Percentiles rank a stretch among this genome's conserved stretches.
Evolutionary conservation across 2,329 filamentous ascomycete species (phyloP).

Genomic region (Aspergillus pseudoviridinutans): DNA sequence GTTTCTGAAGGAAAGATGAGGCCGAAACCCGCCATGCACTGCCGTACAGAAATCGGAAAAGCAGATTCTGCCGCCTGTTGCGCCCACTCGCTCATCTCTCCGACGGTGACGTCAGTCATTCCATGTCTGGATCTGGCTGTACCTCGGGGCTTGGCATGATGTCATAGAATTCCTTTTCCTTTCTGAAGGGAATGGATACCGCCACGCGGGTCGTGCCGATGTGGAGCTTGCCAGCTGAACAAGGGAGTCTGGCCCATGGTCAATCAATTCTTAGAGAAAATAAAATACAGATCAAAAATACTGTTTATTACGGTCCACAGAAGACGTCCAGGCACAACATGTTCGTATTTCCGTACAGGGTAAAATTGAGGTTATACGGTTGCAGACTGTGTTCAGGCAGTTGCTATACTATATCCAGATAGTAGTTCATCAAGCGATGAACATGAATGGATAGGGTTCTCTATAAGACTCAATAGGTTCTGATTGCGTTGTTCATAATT

Average conservation of each 20-base stretch:
- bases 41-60: neutral
- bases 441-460: neutral
- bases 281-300: neutral
- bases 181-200: constrained; percentile 2
- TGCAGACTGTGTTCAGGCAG: neutral
- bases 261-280: neutral
- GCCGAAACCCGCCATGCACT: neutral
- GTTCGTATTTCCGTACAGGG: neutral
- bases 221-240: neutral
- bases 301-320: neutral
- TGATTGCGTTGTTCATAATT: neutral
- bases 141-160: neutral
- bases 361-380: neutral
- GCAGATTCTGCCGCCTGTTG: neutral
- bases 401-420: neutral
- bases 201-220: constrained; percentile 20
- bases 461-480: neutral
- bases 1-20: neutral
- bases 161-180: neutral
- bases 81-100: neutral
- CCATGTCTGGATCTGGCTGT: neutral
- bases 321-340: neutral
- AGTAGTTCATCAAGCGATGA: neutral
- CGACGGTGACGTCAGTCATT: neutral
- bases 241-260: neutral